Percentiles rank a stretch among this genome's conserved stretches.
Evolutionary conservation across 2,329 filamentous ascomycete species (phyloP).

Genomic region (Rutstroemia sp.): DNA sequence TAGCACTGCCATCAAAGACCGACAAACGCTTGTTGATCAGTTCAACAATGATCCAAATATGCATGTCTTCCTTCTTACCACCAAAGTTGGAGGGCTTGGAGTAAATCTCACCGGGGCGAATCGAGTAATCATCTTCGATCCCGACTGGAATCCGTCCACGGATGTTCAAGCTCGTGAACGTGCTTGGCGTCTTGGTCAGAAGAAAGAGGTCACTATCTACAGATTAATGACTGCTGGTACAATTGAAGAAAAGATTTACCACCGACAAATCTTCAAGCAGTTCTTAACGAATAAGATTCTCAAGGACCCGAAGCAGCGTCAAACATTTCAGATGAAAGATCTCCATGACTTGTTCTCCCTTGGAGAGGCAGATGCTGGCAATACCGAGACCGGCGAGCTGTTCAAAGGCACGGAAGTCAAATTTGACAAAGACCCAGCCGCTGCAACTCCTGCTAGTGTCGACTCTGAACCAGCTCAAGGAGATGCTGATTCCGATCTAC

Average conservation of each 20-base stretch:
- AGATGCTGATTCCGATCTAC: conserved; percentile 38
- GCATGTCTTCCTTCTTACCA: conserved; percentile 88
- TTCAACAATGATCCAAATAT: conserved; percentile 79
- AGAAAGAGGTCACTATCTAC: conserved; percentile 91
- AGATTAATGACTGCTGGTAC: conserved; percentile 97
- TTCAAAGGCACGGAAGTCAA: conserved; percentile 84
- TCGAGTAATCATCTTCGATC: conserved; percentile 95
- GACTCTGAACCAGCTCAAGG: conserved; percentile 10
- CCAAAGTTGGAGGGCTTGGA: conserved; percentile 88
- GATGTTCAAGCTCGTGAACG: conserved; percentile 92
- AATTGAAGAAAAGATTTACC: conserved; percentile 98
- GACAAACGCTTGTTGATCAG: conserved; percentile 84
- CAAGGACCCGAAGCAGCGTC: conserved; percentile 86
- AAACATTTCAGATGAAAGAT: conserved; percentile 83
- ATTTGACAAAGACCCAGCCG: conserved; percentile 38
- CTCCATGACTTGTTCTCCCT: conserved; percentile 87
- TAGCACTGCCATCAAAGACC: conserved; percentile 75
- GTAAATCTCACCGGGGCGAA: conserved; percentile 93
- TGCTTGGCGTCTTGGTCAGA: conserved; percentile 93
- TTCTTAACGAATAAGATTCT: conserved; percentile 95
- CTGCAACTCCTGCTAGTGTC: conserved; percentile 13
- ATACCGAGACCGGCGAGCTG: conserved; percentile 76
- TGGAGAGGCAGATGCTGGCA: conserved; percentile 56
- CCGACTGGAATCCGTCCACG: conserved; percentile 97
- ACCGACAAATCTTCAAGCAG: conserved; percentile 97